Conservation (phyloP, 176 grass and related monocot genomes). For the Carex pumila region DNA sequence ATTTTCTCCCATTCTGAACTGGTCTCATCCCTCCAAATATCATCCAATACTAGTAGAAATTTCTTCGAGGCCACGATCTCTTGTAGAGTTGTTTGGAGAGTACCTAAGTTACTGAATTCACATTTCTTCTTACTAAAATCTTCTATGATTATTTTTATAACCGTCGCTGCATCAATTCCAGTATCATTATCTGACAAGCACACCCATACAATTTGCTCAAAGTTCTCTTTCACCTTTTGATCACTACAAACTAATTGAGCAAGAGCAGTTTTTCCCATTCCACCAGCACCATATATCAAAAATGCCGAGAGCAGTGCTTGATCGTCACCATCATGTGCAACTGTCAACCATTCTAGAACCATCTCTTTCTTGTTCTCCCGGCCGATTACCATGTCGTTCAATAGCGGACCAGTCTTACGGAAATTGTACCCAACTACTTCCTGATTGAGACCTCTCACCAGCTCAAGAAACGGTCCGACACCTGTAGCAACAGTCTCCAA, state of each 20-base stretch:
- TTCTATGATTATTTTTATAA: conserved; percentile 16
- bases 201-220: conserved; percentile 13
- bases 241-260: conserved; percentile 1
- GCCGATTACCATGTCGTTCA: not conserved
- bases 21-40: conserved; percentile 11
- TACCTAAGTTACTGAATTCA: conserved; percentile 6
- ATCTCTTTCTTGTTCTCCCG: not conserved
- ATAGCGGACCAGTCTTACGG: not conserved
- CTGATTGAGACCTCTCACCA: not conserved
- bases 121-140: not conserved
- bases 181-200: conserved; percentile 9
- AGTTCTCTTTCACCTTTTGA: not conserved
- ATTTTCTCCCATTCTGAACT: conserved; percentile 1
- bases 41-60: conserved; percentile 29
- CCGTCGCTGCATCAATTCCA: not conserved
- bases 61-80: not conserved
- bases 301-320: not conserved
- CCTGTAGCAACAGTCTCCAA: not conserved
- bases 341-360: not conserved
- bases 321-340: not conserved
- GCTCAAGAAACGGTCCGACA: not conserved
- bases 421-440: not conserved
- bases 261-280: conserved; percentile 24
- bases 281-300: conserved; percentile 10
- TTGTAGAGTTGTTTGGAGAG: conserved; percentile 7